Conservation (phyloP, 805 yeast genomes). For the Ogataea kodamae region DNA sequence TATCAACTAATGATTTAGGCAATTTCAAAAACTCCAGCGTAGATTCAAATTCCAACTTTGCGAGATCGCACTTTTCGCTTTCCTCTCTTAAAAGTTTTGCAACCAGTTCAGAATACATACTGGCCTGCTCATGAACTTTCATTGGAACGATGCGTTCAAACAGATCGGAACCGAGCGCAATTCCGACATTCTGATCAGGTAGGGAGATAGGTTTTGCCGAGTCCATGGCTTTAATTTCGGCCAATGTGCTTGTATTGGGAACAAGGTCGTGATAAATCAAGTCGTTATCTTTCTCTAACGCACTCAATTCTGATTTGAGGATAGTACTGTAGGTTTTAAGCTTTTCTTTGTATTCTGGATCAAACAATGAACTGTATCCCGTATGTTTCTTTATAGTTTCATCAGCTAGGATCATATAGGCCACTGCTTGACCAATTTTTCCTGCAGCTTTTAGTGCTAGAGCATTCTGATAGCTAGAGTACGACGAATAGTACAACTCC, state of each 20-base stretch:
- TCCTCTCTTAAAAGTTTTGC: conserved; percentile 72
- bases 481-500: conserved; percentile 49
- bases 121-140: conserved; percentile 80
- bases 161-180: conserved; percentile 49
- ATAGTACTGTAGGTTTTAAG: conserved; percentile 20
- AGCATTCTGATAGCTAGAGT: conserved; percentile 60
- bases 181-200: conserved; percentile 45
- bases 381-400: conserved; percentile 32
- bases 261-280: conserved; percentile 78
- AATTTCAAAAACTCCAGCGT: conserved; percentile 77
- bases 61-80: conserved; percentile 69
- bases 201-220: conserved; percentile 60
- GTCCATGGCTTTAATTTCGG: conserved; percentile 65
- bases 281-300: conserved; percentile 78
- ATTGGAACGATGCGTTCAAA: conserved; percentile 82
- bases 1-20: conserved; percentile 59
- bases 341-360: conserved; percentile 32
- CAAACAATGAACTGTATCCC: conserved; percentile 19
- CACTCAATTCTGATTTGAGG: conserved; percentile 29
- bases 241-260: conserved; percentile 58
- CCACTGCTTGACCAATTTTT: conserved; percentile 76
- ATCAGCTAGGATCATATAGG: conserved; percentile 37
- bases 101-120: conserved; percentile 86
- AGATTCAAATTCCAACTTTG: conserved; percentile 74
- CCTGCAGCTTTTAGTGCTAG: conserved; percentile 48